These are phyloP conservation scores for Dichomitus squalens DNA, from an alignment of 1,284 basidiomycete genomes.

Conservation along the genomic window DNA sequence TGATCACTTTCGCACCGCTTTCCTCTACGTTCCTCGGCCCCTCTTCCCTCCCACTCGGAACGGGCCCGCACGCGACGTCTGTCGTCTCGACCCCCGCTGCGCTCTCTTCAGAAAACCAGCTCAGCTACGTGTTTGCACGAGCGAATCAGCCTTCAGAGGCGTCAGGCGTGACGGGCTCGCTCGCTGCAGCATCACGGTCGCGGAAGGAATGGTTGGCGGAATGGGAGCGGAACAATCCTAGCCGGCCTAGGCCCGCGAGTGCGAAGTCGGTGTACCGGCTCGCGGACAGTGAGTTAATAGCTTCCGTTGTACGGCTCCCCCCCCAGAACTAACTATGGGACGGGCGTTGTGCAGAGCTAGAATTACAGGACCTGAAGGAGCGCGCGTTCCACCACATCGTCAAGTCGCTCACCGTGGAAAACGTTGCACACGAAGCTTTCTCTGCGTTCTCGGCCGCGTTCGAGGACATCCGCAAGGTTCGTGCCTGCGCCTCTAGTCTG, in stretches of 20 bases:
- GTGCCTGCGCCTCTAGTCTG: not conserved
- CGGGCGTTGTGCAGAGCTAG: constrained; percentile 72
- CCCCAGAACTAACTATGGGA: no score
- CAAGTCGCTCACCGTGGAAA: constrained; percentile 73
- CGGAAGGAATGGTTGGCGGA: constrained; percentile 67
- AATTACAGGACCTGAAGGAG: constrained; percentile 66
- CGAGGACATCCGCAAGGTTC: constrained; percentile 79
- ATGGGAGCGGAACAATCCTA: constrained; percentile 61
- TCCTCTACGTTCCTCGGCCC: constrained; percentile 62
- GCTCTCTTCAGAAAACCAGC: constrained; percentile 37
- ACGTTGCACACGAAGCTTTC: constrained; percentile 87
- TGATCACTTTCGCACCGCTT: constrained; percentile 82
- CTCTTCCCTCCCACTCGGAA: constrained; percentile 24
- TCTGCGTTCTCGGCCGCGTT: constrained; percentile 83
- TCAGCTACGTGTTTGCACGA: constrained; percentile 5
- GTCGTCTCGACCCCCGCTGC: constrained; percentile 21
- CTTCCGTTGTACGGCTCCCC: no score
- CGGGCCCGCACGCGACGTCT: not conserved
- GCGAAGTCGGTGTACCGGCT: constrained; percentile 88
- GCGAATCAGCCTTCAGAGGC: constrained; percentile 13
- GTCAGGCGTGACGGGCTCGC: constrained; percentile 11
- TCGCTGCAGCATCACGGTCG: constrained; percentile 35
- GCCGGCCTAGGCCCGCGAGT: constrained; percentile 76
- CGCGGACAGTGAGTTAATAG: constrained; percentile 72
- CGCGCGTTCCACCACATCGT: constrained; percentile 78